A percentile compares a stretch with the other conserved stretches of the same genome.
Evolutionary conservation across 2,329 filamentous ascomycete species (phyloP).

Genomic region (Sphaerulina vaccinii): DNA sequence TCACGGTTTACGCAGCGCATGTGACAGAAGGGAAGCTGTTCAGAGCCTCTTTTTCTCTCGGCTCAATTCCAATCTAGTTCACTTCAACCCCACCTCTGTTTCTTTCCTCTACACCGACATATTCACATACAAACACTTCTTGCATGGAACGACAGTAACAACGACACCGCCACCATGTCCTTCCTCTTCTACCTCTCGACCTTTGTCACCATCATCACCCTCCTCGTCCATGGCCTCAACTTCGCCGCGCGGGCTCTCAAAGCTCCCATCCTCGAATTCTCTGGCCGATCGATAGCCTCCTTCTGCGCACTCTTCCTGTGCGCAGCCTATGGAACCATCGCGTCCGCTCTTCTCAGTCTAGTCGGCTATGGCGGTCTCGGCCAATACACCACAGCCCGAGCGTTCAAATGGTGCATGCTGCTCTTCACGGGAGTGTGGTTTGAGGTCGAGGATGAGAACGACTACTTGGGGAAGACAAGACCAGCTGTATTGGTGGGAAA

Average conservation of each 20-base stretch:
- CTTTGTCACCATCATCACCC: constrained; percentile 30
- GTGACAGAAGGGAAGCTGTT: constrained; percentile 11
- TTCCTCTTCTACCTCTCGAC: constrained; percentile 33
- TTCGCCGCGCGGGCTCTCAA: constrained; percentile 34
- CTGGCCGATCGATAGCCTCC: constrained; percentile 59
- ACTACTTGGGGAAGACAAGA: constrained; percentile 50
- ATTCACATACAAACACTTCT: background rate
- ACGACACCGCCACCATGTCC: constrained; percentile 4
- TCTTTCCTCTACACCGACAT: constrained; percentile 2
- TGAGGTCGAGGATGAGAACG: constrained; percentile 55
- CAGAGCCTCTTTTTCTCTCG: background rate
- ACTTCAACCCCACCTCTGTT: background rate
- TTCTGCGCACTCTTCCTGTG: constrained; percentile 42
- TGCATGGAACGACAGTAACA: background rate
- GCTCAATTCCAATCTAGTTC: constrained; percentile 9
- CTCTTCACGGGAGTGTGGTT: constrained; percentile 76
- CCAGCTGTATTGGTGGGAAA: constrained; percentile 92
- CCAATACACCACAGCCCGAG: constrained; percentile 79
- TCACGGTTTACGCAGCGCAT: background rate
- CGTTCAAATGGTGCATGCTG: constrained; percentile 78
- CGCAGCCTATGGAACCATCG: constrained; percentile 71
- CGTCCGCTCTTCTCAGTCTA: constrained; percentile 68
- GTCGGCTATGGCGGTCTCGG: constrained; percentile 71
- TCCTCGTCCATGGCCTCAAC: constrained; percentile 38
- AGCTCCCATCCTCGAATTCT: constrained; percentile 55